Evolutionary conservation across 2,329 filamentous ascomycete genomes (phyloP), one percentile per base, ranked within the genome.

Genomic region (Bipolaris bicolor): DNA sequence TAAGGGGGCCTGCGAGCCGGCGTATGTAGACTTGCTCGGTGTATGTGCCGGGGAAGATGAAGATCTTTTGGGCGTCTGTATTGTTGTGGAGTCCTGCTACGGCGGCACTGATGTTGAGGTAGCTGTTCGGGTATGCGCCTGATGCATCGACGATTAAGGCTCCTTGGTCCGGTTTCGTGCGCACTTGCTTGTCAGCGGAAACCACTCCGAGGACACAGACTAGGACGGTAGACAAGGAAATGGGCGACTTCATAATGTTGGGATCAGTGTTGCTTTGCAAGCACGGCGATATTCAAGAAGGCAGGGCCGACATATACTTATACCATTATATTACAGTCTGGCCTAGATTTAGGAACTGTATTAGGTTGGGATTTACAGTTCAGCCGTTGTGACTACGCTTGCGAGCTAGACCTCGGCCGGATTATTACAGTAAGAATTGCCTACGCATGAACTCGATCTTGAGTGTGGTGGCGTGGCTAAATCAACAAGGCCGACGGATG

Each of bases 41-140:
- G 77, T 88, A 87, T 33, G 80, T 83, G 5, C 85, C 85, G 2
- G 80, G 69, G 61, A 82, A 71, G 69, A 89, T 83, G 74, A 88
- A 88, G 73, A 88, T 85, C 7, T 58, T 61, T 16, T 68, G 62
- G 0, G 60, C 39, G 3, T 51, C 33, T 6, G 53, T 61, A 2
- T 24, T 58, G 39, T 68, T 64, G 2, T 49, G 45, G 7, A 68
- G 50, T 7, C 44, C 55, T 15, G n/a, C 46, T 15, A 68, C 59
- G 20, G 64, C 65, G 9, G 55, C 53, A 47, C 64, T 61, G 44
- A 68, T 58, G 26, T 49, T 68, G 10, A 39, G 45, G 46, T 60
- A 64, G 49, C 64, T 65, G 37, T 56, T 54, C 5, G 41, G 39
- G 18, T 65, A 52, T 33, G 58, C 55, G 22, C 57, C 57, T 1